Base-by-base conservation (phyloP, 805 yeast species). In the Metahyphopichia silvanorum region DNA sequence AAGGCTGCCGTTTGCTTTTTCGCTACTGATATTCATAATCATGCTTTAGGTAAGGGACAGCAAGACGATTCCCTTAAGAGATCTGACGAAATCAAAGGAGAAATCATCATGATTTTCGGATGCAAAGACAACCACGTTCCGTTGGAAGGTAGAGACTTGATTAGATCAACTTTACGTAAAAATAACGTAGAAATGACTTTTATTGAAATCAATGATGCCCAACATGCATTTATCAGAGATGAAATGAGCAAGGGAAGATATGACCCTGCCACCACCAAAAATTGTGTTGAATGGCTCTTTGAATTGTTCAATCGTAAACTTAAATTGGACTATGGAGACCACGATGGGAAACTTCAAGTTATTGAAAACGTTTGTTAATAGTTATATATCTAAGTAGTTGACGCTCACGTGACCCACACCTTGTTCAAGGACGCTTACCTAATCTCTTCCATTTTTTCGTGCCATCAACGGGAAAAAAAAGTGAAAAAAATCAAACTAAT, bases 201-300 rank as follows among this genome's bases (percentile, higher is more conserved):
- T 52, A 71, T 80, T 60, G 94, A 84, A 56, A 65, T 83, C 33
- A 74, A 79, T 45, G 88, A 76, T 42, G 93, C 94, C 10, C 88
- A 84, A 54, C 94, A 85, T 46, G 93, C 94, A 0, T 84, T 83
- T 47, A 81, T 84, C 33, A 69, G 93, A 42, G 94, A 84, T 52
- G 93, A 83, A 49, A 59, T 67, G 39, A 79, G 86, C 43, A 84
- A 82, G 60, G 94, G 86, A n/a, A 66, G 93, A 47, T 84, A 76
- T 50, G 93, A 84, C 53, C 76, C 87, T n/a, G 86, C 86, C 1
- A 73, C 79, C 34, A 83, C 93, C 14, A 65, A 69, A 42, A 64
- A 77, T 19, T 81, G 91, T 49, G 60, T 79, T 44, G 82, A 76
- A 15, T 79, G 85, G 71, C 55, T 84, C 45, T 66, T 71, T 32